phyloP scores from a whole-genome alignment of 768 basidiomycete genomes.

The Kwoniella heveanensis region DNA sequence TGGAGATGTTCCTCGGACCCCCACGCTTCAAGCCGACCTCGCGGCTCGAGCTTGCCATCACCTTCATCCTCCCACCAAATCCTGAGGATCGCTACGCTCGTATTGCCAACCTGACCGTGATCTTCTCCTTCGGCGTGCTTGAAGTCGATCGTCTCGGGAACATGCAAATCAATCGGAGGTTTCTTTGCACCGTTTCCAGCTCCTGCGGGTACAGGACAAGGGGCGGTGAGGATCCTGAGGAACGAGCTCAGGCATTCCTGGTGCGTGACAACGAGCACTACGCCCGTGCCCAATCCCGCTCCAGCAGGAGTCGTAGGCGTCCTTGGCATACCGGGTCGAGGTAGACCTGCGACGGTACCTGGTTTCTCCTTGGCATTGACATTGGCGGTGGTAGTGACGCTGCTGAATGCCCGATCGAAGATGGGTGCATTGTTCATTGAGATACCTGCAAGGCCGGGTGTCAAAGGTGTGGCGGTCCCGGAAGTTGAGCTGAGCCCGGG shows the following conservation, averaged over 20 bases:
- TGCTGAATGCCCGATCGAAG: slow-evolving; percentile 8
- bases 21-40: slow-evolving; percentile 38
- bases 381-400: too few species aligned
- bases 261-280: slow-evolving; percentile 32
- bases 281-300: slow-evolving; percentile 11
- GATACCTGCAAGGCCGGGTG: not conserved
- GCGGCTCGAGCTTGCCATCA: slow-evolving; percentile 13
- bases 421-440: not conserved
- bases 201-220: not conserved
- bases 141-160: slow-evolving; percentile 18
- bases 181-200: not conserved
- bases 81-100: slow-evolving; percentile 28
- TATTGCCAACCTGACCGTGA: slow-evolving; percentile 20
- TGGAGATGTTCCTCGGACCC: slow-evolving; percentile 29
- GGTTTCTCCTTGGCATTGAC: not conserved
- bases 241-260: slow-evolving; percentile 29
- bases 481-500: slow-evolving; percentile 13
- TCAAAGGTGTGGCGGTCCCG: not conserved
- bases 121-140: slow-evolving; percentile 4
- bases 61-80: slow-evolving; percentile 34
- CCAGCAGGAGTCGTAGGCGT: not conserved
- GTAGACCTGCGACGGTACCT: slow-evolving; percentile 2
- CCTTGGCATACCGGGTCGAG: slow-evolving; percentile 15
- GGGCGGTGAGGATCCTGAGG: slow-evolving; percentile 22
- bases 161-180: slow-evolving; percentile 24